phyloP scores from a whole-genome alignment of 495 filamentous ascomycete genomes.

The Aspergillus nanangensis region DNA sequence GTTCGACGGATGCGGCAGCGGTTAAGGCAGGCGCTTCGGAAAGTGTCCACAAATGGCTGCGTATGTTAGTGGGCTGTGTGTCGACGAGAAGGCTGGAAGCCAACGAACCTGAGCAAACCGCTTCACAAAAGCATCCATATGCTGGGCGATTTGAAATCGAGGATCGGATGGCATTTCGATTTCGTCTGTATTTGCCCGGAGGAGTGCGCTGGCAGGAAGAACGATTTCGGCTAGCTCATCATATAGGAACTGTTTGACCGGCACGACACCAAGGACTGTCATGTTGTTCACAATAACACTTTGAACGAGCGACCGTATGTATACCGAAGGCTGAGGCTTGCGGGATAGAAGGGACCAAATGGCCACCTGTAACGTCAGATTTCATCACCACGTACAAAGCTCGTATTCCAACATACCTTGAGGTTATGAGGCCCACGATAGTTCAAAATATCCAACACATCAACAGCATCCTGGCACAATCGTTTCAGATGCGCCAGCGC shows the following conservation, averaged over 20 bases:
- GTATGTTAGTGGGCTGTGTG: background rate
- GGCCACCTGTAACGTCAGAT: slow-evolving; percentile 47
- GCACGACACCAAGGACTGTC: slow-evolving; percentile 58
- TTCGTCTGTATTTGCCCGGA: slow-evolving; percentile 67
- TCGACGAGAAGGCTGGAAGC: background rate
- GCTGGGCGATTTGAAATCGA: slow-evolving; percentile 66
- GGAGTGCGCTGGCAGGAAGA: slow-evolving; percentile 63
- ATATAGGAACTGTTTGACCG: slow-evolving; percentile 70
- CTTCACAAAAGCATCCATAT: slow-evolving; percentile 77
- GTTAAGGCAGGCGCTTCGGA: slow-evolving; percentile 83
- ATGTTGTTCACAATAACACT: slow-evolving; percentile 68
- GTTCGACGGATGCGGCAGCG: slow-evolving; percentile 79
- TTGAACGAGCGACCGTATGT: slow-evolving; percentile 77
- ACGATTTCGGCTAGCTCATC: slow-evolving; percentile 74
- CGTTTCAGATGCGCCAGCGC: slow-evolving; percentile 65
- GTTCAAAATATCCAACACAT: slow-evolving; percentile 62
- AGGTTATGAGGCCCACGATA: slow-evolving; percentile 66
- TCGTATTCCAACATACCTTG: slow-evolving; percentile 21
- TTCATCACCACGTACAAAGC: background rate
- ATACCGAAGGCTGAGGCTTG: slow-evolving; percentile 77
- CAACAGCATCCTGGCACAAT: slow-evolving; percentile 68
- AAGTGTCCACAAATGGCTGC: slow-evolving; percentile 75
- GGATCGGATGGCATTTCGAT: slow-evolving; percentile 75
- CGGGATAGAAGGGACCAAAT: slow-evolving; percentile 70
- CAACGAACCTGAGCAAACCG: slow-evolving; percentile 56